Evolutionary conservation across 306 rosid species (phyloP), one percentile per base, ranked within the genome.

Genomic region (Cyclanthera cordifolia): DNA sequence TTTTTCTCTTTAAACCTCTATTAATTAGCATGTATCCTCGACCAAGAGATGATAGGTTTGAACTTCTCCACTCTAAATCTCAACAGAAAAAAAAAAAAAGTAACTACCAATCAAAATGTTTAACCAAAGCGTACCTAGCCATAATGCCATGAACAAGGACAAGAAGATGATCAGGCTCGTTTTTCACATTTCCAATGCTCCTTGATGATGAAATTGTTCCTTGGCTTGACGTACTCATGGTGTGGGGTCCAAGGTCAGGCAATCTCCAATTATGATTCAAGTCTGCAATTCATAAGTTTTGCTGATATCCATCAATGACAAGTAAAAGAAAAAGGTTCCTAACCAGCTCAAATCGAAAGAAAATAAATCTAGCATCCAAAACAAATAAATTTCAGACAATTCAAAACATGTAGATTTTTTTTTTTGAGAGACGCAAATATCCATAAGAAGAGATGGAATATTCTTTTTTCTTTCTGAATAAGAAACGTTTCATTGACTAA

Each of bases 121-220:
- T 53, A 34, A 51, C 67, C 75, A 83, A 70, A 25, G 69, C 54
- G 76, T 79, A 93, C 95, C 98, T 87, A n/a, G 94, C 96, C 79
- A 87, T 71, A 72, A 89, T 89, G 73, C 98, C 98, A 72, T 93
- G 98, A 78, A 93, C 96, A 77, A 93, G 96, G 73, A 93, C 89
- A 71, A 93, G 96, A 73, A 93, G 96, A 82, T 93, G 96, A 77
- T 89, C 96, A 2, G 96, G 91, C 54, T 81, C 81, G 20, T 79
- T 69, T 71, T 78, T 77, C 9, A 28, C 75, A 76, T 60, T 78
- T 37, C 77, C 65, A 73, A 74, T 72, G 73, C 79, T 74, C 53
- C 51, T 65, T 24, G 86, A 76, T 52, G 84, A 67, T 17, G 74
- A 63, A 21, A 80, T 69, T 54, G 76, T 81, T 68, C 85, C 95